Conservation (phyloP, 2,329 filamentous ascomycete species). For the Fusarium graminum region DNA sequence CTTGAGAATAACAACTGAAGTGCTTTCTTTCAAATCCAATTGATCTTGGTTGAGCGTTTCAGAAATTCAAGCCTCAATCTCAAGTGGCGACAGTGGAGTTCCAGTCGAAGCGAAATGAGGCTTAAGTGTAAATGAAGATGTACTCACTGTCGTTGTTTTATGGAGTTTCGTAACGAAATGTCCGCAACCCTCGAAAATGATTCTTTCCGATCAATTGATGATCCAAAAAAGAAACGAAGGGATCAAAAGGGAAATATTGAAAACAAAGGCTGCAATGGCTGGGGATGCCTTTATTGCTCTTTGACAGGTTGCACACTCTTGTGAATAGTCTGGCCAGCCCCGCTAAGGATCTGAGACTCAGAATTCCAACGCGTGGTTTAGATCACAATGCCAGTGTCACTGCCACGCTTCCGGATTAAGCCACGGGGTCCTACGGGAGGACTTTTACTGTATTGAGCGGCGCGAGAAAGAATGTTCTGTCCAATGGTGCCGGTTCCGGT, state of each 20-base stretch:
- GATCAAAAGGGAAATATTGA: constrained; percentile 38
- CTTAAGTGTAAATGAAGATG: constrained; percentile 29
- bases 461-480: constrained; percentile 42
- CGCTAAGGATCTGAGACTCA: constrained; percentile 47
- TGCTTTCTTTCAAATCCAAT: neutral
- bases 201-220: constrained; percentile 36
- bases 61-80: constrained; percentile 1
- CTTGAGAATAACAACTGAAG: neutral
- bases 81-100: constrained; percentile 19
- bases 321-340: constrained; percentile 41
- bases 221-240: constrained; percentile 31
- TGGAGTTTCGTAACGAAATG: constrained; percentile 13
- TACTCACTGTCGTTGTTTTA: constrained; percentile 33
- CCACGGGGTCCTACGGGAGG: constrained; percentile 33
- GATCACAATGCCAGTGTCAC: constrained; percentile 36
- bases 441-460: constrained; percentile 24
- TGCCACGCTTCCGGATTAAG: constrained; percentile 44
- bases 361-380: constrained; percentile 47
- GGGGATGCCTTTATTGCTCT: constrained; percentile 46
- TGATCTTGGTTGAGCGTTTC: constrained; percentile 3
- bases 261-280: constrained; percentile 38
- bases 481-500: constrained; percentile 39
- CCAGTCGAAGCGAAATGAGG: constrained; percentile 9
- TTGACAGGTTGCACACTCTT: constrained; percentile 27
- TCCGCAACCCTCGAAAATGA: constrained; percentile 24